Conservation (phyloP, 768 basidiomycete genomes). For the Rickenella mellea region DNA sequence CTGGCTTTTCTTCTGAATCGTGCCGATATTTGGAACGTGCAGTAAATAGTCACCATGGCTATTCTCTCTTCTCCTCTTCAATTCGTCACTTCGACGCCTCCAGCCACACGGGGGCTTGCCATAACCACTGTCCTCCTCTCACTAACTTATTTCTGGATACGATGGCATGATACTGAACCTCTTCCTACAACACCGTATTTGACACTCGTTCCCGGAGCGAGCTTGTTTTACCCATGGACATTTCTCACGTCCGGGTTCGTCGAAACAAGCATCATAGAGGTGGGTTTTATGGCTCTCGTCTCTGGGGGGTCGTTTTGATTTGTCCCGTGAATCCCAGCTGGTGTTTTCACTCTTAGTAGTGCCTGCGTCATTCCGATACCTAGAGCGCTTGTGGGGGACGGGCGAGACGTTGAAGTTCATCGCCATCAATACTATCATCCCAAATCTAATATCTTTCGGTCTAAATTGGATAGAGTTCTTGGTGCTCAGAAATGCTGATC, state of each 20-base stretch:
- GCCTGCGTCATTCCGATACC: constrained; percentile 76
- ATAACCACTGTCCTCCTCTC: constrained; percentile 49
- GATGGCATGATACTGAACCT: constrained; percentile 37
- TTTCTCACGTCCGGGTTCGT: constrained; percentile 83
- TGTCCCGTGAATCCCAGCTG: constrained; percentile 40
- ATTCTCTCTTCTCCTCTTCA: constrained; percentile 65
- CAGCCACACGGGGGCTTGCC: constrained; percentile 68
- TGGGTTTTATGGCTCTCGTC: constrained; percentile 26
- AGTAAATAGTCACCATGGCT: constrained; percentile 42
- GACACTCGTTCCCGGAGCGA: constrained; percentile 71
- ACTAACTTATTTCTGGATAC: constrained; percentile 54
- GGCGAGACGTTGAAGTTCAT: constrained; percentile 83
- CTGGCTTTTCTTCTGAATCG: constrained; percentile 9
- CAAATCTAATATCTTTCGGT: constrained; percentile 82
- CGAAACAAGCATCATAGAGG: constrained; percentile 79
- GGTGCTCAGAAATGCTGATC: constrained; percentile 55
- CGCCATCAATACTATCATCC: constrained; percentile 61
- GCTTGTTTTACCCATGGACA: constrained; percentile 87
- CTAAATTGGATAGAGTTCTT: constrained; percentile 85
- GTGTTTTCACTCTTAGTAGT: constrained; percentile 66
- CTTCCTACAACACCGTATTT: constrained; percentile 55
- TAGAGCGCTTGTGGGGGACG: constrained; percentile 92
- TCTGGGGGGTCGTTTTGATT: background rate
- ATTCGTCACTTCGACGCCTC: constrained; percentile 63
- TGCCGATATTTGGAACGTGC: too few species aligned